A percentile compares a stretch with the other conserved stretches of the same genome.
Conservation (phyloP, 306 rosid genomes). For the Corylus avellana region DNA sequence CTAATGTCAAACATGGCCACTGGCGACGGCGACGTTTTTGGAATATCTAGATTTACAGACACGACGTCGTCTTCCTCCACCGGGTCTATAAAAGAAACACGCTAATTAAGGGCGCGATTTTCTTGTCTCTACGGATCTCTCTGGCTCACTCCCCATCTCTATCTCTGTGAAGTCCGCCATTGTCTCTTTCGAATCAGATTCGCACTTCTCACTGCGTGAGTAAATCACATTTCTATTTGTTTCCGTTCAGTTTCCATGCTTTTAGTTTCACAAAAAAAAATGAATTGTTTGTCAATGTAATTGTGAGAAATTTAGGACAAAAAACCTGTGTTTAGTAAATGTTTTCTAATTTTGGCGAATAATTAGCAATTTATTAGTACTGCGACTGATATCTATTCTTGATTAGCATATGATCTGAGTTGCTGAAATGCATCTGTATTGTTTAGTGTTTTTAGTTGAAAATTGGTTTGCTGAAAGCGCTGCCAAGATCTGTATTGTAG, state of each 20-base stretch:
- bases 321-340: background rate
- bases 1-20: too few species aligned
- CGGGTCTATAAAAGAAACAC: background rate
- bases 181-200: conserved; percentile 3
- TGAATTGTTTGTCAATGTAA: background rate
- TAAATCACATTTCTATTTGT: background rate
- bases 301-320: background rate
- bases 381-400: background rate
- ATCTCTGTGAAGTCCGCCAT: background rate
- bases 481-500: background rate
- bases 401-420: too few species aligned
- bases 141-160: background rate
- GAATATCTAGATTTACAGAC: too few species aligned
- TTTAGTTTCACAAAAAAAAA: background rate
- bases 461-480: background rate
- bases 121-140: background rate
- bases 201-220: background rate
- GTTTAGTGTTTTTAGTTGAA: background rate
- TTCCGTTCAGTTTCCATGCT: background rate
- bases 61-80: too few species aligned
- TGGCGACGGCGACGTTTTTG: too few species aligned
- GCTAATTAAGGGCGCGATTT: background rate
- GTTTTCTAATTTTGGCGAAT: background rate
- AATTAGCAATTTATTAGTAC: background rate
- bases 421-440: background rate